A percentile compares a stretch with the other conserved stretches of the same genome.
These are phyloP conservation scores for Trypanosoma caninum DNA, from an alignment of 208 protist genomes.

Conservation along the genomic window DNA sequence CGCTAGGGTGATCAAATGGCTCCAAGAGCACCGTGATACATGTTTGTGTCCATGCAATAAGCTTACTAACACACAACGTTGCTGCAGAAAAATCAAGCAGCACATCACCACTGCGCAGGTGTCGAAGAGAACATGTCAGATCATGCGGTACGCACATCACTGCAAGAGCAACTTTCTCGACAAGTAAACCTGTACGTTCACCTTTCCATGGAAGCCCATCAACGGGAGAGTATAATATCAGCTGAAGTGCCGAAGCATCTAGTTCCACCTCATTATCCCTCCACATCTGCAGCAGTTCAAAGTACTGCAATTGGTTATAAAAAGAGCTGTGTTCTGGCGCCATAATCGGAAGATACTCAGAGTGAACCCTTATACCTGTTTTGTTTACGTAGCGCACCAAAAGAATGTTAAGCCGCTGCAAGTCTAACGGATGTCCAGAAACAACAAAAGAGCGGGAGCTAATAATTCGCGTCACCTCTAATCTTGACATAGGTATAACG, in stretches of 20 bases:
- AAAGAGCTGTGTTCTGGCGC: slow-evolving; percentile 64
- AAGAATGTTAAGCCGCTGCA: slow-evolving; percentile 55
- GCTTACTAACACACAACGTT: slow-evolving; percentile 40
- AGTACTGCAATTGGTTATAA: slow-evolving; percentile 53
- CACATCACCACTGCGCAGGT: slow-evolving; percentile 56
- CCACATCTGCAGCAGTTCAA: slow-evolving; percentile 58
- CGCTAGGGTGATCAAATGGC: slow-evolving; percentile 38
- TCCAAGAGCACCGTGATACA: slow-evolving; percentile 50
- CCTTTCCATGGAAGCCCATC: slow-evolving; percentile 48
- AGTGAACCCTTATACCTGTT: slow-evolving; percentile 67
- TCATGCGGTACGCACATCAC: slow-evolving; percentile 55
- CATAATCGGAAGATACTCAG: slow-evolving; percentile 55
- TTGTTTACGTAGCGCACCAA: slow-evolving; percentile 52
- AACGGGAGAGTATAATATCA: slow-evolving; percentile 70
- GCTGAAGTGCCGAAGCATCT: slow-evolving; percentile 32
- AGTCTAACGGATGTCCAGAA: slow-evolving; percentile 72
- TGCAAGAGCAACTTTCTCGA: slow-evolving; percentile 46
- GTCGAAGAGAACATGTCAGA: slow-evolving; percentile 58
- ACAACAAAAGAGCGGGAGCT: slow-evolving; percentile 61
- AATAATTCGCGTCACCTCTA: slow-evolving; percentile 70
- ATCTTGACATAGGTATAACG: slow-evolving; percentile 41
- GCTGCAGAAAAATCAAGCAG: slow-evolving; percentile 67
- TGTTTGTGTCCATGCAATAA: slow-evolving; percentile 58
- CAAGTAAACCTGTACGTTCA: slow-evolving; percentile 19
- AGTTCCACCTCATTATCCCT: slow-evolving; percentile 38